phyloP scores from a whole-genome alignment of 352 stramenopile genomes.

The Peronosclerospora sorghi region DNA sequence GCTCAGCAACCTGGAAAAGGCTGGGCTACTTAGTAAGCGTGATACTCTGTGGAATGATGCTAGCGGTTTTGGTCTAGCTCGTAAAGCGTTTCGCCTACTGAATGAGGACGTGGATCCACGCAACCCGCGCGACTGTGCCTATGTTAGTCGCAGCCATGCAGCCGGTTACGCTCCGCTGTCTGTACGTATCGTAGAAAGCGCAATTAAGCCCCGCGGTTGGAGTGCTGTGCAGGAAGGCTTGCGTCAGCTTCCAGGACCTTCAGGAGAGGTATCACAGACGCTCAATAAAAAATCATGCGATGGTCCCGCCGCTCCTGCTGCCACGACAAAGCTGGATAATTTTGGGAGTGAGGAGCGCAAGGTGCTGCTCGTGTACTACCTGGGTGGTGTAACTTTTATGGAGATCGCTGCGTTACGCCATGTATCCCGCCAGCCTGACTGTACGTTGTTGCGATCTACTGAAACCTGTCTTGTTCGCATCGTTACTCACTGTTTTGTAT shows the following conservation, averaged over 20 bases:
- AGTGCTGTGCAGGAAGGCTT: conserved; percentile 70
- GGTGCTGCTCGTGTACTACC: conserved; percentile 92
- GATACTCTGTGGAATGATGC: conserved; percentile 81
- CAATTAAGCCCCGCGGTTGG: conserved; percentile 70
- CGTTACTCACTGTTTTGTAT: conserved; percentile 1
- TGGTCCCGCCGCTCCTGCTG: conserved; percentile 21
- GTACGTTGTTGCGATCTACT: conserved; percentile 36
- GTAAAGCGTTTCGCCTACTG: conserved; percentile 90
- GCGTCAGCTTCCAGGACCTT: conserved; percentile 71
- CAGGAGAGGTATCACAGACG: conserved; percentile 61
- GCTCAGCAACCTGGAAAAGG: conserved; percentile 90
- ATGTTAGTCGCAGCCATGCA: conserved; percentile 72
- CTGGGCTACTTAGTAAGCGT: conserved; percentile 82
- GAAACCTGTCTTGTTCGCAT: neutral
- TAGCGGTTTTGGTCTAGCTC: conserved; percentile 74
- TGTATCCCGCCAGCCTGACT: conserved; percentile 86
- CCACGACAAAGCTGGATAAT: conserved; percentile 44
- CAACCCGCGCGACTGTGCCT: conserved; percentile 91
- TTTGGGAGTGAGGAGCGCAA: conserved; percentile 79
- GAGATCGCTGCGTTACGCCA: conserved; percentile 94
- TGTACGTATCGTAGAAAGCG: conserved; percentile 87
- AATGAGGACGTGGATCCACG: conserved; percentile 90
- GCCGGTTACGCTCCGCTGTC: conserved; percentile 91
- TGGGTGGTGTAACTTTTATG: conserved; percentile 95
- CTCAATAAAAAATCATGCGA: conserved; percentile 28